phyloP scores from a whole-genome alignment of 2,329 filamentous ascomycete genomes.

The Ceratocystis eucalypticola region DNA sequence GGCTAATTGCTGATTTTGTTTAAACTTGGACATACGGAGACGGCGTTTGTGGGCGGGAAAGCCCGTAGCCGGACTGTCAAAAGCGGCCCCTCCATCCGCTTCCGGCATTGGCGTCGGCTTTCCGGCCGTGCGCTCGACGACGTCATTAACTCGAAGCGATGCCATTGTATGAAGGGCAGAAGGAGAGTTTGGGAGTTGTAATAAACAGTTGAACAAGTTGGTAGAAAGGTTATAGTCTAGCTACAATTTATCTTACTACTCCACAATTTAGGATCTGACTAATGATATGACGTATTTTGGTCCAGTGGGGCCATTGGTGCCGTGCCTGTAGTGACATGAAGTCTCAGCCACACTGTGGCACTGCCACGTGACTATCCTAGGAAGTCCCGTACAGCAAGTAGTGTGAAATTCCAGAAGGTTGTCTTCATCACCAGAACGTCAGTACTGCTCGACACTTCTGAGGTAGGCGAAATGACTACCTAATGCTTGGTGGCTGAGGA shows the following conservation, averaged over 20 bases:
- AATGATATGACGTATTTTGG: background rate
- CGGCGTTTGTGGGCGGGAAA: constrained; percentile 86
- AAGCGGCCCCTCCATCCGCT: constrained; percentile 40
- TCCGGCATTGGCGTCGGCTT: constrained; percentile 42
- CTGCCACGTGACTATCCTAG: too few species aligned
- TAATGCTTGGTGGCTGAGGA: too few species aligned
- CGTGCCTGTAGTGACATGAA: too few species aligned
- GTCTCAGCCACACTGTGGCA: too few species aligned
- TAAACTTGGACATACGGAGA: constrained; percentile 61
- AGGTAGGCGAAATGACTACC: too few species aligned
- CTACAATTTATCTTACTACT: background rate
- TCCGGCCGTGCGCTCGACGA: constrained; percentile 54
- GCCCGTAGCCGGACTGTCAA: constrained; percentile 43
- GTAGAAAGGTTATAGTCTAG: background rate
- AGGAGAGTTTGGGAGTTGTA: background rate
- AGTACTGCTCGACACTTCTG: too few species aligned
- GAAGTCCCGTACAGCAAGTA: too few species aligned
- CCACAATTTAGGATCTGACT: background rate
- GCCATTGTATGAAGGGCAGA: background rate
- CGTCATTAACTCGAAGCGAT: constrained; percentile 53
- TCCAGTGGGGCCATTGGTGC: too few species aligned
- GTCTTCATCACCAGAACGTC: too few species aligned
- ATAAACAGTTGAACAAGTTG: background rate
- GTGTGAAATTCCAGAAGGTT: too few species aligned
- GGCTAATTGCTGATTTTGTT: constrained; percentile 43